phyloP scores from a whole-genome alignment of 2,329 filamentous ascomycete genomes.

The Pseudodiploospora longispora region DNA sequence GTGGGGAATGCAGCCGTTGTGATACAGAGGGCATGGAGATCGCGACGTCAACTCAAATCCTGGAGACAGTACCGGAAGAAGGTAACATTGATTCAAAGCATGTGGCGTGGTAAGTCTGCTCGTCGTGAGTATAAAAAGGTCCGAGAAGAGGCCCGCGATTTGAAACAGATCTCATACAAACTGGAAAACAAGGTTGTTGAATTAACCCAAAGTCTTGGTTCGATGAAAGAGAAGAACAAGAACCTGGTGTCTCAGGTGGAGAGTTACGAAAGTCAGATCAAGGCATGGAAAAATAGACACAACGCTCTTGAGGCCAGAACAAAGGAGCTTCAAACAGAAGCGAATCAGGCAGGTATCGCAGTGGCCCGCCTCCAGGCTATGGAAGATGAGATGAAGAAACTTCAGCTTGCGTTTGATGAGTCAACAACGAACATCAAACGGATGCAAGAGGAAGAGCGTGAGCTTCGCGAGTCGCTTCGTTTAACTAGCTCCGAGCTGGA shows the following conservation, averaged over 20 bases:
- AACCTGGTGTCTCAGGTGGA: constrained; percentile 78
- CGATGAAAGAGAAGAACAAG: constrained; percentile 94
- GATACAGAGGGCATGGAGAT: constrained; percentile 87
- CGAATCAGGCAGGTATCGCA: constrained; percentile 94
- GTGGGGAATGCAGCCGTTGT: constrained; percentile 83
- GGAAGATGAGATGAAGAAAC: constrained; percentile 91
- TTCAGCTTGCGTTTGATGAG: constrained; percentile 84
- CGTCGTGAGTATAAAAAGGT: constrained; percentile 80
- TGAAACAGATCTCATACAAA: constrained; percentile 99
- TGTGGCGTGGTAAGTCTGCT: constrained; percentile 82
- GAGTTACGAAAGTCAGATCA: constrained; percentile 92
- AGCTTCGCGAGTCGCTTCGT: constrained; percentile 74
- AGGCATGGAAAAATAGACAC: constrained; percentile 89
- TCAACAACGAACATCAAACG: constrained; percentile 85
- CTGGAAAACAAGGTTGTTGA: constrained; percentile 99
- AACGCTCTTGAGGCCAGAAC: constrained; percentile 82
- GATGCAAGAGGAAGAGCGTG: constrained; percentile 88
- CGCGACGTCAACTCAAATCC: constrained; percentile 64
- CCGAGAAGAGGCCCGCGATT: constrained; percentile 90
- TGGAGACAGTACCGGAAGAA: constrained; percentile 90
- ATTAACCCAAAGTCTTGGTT: constrained; percentile 85
- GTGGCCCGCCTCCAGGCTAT: constrained; percentile 83
- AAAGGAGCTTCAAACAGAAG: constrained; percentile 91
- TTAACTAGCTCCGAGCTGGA: constrained; percentile 75
- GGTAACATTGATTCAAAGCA: constrained; percentile 79